Base-by-base conservation (phyloP, 2,329 filamentous ascomycete genomes). In the Verruconis gallopava region DNA sequence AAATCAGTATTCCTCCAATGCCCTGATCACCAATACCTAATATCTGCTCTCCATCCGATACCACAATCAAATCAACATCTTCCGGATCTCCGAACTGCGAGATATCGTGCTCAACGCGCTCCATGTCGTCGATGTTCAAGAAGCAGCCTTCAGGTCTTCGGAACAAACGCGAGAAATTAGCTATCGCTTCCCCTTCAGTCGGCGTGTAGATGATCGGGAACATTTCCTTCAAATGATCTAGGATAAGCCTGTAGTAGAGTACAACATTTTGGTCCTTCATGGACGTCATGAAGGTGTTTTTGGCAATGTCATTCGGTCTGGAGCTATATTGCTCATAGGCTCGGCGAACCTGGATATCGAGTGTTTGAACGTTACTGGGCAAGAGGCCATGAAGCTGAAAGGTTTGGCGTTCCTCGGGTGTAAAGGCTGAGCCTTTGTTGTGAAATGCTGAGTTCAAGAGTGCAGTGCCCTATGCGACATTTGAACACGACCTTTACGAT, bases 141-240 rank as follows among this genome's bases (percentile, higher is more conserved):
- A 85, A 93, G 51, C 83, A 85, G 0, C 86, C 86, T 49, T 89
- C 81, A 13, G 36, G 32, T 14, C 74, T 68, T 9, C 86, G 67
- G 53, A 93, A 93, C 0, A 91, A 58, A 0, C 78, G 65, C 0
- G 84, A 91, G 55, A 84, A 93, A 48, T 88, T 82, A 49, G 84
- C 75, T 39, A 93, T 93, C 0, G 86, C 86, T 32, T 93, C 84
- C 5, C 83, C 85, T 61, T 93, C 85, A 0, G 86, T 93, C 0
- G 86, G 86, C 0, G 86, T 93, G 55, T 93, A 94, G 20, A 93
- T 83, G n/a, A 93, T 67, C 32, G 79, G 77, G 54, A 93, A 88
- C 82, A 93, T 91, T 55, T 93, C 85, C 48, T 82, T 78, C 15
- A 93, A 62, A 51, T 93, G 79, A 3, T 82, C 75, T 55, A 83